phyloP scores from a whole-genome alignment of 805 yeast species.

The Blastobotrys robertii region DNA sequence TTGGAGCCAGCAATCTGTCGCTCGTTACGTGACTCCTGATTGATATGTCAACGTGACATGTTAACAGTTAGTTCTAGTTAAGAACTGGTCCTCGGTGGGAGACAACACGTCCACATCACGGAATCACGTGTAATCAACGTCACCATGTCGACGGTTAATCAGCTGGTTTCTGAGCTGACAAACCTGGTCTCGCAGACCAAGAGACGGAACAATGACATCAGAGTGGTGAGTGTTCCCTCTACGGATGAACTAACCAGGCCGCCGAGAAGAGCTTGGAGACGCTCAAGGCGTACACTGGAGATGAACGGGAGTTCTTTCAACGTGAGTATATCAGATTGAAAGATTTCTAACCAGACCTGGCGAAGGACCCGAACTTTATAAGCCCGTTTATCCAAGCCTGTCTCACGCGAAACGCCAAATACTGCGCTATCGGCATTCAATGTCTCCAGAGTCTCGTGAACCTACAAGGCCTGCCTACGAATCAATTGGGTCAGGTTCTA shows the following conservation, averaged over 20 bases:
- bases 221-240: slow-evolving; percentile 34
- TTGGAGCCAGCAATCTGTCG: no score
- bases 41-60: no score
- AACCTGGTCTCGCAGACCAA: slow-evolving; percentile 58
- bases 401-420: slow-evolving; percentile 62
- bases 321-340: slow-evolving; percentile 11
- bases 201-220: slow-evolving; percentile 61
- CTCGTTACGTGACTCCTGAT: no score
- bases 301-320: slow-evolving; percentile 17
- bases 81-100: no score
- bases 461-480: slow-evolving; percentile 43
- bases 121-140: no score
- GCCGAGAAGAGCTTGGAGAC: slow-evolving; percentile 43
- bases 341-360: slow-evolving; percentile 21
- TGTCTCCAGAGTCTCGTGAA: slow-evolving; percentile 54
- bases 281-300: slow-evolving; percentile 29
- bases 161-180: slow-evolving; percentile 48
- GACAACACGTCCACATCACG: no score
- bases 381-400: slow-evolving; percentile 67
- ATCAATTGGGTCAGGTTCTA: slow-evolving; percentile 43
- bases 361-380: slow-evolving; percentile 44
- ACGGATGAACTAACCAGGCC: slow-evolving; percentile 20
- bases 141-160: slow-evolving; percentile 37
- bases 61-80: no score
- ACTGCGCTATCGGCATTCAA: slow-evolving; percentile 62